Evolutionary conservation across 805 yeast species (phyloP), one percentile per base, ranked within the genome.

Genomic region (Candida xiaguanensis): DNA sequence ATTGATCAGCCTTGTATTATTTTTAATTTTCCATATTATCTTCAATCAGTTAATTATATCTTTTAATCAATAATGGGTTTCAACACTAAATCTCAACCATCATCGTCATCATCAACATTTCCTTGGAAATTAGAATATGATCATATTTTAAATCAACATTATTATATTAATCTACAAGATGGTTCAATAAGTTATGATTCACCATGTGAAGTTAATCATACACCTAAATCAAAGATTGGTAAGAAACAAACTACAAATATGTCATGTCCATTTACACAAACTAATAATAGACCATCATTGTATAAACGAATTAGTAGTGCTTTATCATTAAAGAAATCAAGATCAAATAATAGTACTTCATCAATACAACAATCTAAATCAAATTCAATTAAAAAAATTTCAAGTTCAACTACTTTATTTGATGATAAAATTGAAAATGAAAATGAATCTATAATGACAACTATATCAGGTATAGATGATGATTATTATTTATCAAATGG

Each of bases 161-260:
- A 68, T 48, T 72, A 68, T 43, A 45, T 69, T 13, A 68, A 72
- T 42, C 44, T 48, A 17, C 35, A 41, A 13, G 61, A 62, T 9
- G 61, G 59, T 32, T 46, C 59, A 2, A 56, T 70, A 11, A 65
- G 69, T 37, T 68, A 70, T 45, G 76, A 72, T 49, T 64, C 62
- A 31, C 75, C 77, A 2, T 52, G 63, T 34, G 77, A 72, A 50
- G 76, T 72, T 3, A 9, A 34, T 12, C 24, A 25, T 25, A 24
- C 15, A 12, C 24, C 15, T 5, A 34, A 34, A 22, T 23, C 20
- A 8, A 12, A 25, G 5, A 4, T 16, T 14, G 6, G 17, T 7
- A 28, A n/a, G 9, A 13, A 11, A 14, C 12, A 28, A 14, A 11
- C 31, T 5, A 6, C 5, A 5, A 28, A 28, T 15, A 5, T 26